Evolutionary conservation across 192 early-diverging fungal species (phyloP), one percentile per base, ranked within the genome.

Genomic region (Podila epicladia): DNA sequence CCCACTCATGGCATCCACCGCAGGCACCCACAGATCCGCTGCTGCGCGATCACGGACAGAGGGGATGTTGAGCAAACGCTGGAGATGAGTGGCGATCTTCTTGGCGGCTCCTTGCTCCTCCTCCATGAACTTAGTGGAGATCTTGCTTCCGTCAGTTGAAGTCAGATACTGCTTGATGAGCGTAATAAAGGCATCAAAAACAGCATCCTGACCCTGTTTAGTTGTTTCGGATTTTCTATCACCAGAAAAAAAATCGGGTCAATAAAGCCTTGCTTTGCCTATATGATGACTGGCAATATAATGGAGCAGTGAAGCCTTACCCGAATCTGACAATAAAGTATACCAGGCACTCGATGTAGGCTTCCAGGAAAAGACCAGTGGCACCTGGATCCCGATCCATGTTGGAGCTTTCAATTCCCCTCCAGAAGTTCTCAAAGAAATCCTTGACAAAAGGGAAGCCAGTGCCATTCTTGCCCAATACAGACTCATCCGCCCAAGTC

Each of bases 401-500:
- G 26, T 78, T 57, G 7, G 69, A 69, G 58, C 59, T 88, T 4
- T 73, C 69, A 9, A 91, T 59, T 2, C 92, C 90, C 51, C 82
- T 76, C 92, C 89, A 92, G 65, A 89, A 89, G 68, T 82, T 84
- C 2, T 74, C 72, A 71, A 94, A 93, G 83, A 94, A 86, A 55
- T 91, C 87, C 28, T 73, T 73, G 38, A 82, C 82, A 57, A 93
- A 89, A 4, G 75, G 77, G 19, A 71, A 71, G 41, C 74, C 84
- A 5, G 68, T 74, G 31, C 69, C 69, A 29, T 82, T 73, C 79
- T 82, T 72, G 62, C 66, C 69, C 17, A 85, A 22, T 17, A 75
- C 62, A 32, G 73, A 75, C 17, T 68, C 73, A 51, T 71, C 82
- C 4, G 49, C 41, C 73, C 70, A 83, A 48, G 69, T 72, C 26